Evolutionary conservation across 2,329 filamentous ascomycete genomes (phyloP).

Genomic region (Graphilbum ipis-grandicollis): DNA sequence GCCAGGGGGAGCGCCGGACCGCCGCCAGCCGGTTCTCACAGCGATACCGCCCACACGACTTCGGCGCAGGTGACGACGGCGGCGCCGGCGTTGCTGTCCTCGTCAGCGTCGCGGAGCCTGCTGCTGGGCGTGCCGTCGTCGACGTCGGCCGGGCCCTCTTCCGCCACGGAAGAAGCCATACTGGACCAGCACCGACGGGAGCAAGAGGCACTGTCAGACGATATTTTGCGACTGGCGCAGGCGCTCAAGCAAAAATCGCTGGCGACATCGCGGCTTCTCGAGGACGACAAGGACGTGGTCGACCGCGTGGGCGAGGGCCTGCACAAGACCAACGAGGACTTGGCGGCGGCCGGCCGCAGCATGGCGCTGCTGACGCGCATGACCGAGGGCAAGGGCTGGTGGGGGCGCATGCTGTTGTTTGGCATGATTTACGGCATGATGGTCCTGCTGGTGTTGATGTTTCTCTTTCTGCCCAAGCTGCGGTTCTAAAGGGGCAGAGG

Average conservation of each 20-base stretch:
- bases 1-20: neutral
- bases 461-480: slow-evolving; percentile 77
- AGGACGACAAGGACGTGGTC: slow-evolving; percentile 54
- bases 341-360: slow-evolving; percentile 57
- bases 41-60: slow-evolving; percentile 7
- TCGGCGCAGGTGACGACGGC: slow-evolving; percentile 3
- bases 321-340: slow-evolving; percentile 55
- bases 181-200: slow-evolving; percentile 63
- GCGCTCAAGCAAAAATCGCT: slow-evolving; percentile 61
- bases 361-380: slow-evolving; percentile 66
- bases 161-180: slow-evolving; percentile 49
- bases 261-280: slow-evolving; percentile 53
- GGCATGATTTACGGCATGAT: slow-evolving; percentile 69
- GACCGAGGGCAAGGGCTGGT: slow-evolving; percentile 81
- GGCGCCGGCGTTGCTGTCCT: too few species aligned
- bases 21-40: neutral
- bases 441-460: slow-evolving; percentile 59
- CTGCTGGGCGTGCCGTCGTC: slow-evolving; percentile 13
- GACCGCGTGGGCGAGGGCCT: slow-evolving; percentile 56
- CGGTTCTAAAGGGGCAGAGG: slow-evolving; percentile 66
- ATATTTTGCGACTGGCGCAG: slow-evolving; percentile 63
- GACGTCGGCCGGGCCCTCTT: slow-evolving; percentile 18
- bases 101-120: slow-evolving; percentile 7
- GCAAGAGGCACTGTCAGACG: slow-evolving; percentile 67
- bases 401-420: slow-evolving; percentile 69